A percentile compares a stretch with the other conserved stretches of the same genome.
phyloP scores from a whole-genome alignment of 768 basidiomycete genomes.

The Gymnopilus dilepis region DNA sequence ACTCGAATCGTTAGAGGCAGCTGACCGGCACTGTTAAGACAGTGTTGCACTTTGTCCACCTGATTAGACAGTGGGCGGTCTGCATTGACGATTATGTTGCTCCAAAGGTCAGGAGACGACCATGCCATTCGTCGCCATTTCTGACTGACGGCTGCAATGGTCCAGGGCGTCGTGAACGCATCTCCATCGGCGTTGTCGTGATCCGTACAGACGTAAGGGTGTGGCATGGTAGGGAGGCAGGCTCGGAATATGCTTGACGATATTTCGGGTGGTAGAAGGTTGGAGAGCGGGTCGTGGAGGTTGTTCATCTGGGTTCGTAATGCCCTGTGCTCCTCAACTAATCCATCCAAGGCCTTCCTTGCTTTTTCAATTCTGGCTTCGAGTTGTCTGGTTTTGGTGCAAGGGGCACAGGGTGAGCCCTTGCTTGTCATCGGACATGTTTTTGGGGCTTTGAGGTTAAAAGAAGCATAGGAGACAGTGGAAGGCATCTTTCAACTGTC shows the following conservation, averaged over 20 bases:
- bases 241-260: conserved; percentile 1
- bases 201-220: not conserved
- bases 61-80: not conserved
- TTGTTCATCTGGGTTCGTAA: not conserved
- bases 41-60: not conserved
- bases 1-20: conserved; percentile 1
- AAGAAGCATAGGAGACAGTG: not conserved
- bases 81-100: not conserved
- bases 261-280: not conserved
- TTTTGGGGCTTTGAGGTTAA: no score
- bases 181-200: not conserved
- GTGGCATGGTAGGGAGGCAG: not conserved
- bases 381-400: not conserved
- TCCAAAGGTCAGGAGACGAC: conserved; percentile 4
- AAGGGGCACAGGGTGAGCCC: not conserved
- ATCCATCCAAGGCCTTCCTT: not conserved
- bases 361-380: not conserved
- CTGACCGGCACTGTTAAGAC: not conserved
- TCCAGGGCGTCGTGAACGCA: not conserved
- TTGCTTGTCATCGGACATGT: not conserved
- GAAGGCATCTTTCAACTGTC: not conserved
- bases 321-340: not conserved
- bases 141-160: conserved; percentile 4
- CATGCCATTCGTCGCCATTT: conserved; percentile 3
- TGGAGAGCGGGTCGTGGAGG: conserved; percentile 2